Base-by-base conservation (phyloP, 208 protist genomes). In the Leishmania guyanensis region DNA sequence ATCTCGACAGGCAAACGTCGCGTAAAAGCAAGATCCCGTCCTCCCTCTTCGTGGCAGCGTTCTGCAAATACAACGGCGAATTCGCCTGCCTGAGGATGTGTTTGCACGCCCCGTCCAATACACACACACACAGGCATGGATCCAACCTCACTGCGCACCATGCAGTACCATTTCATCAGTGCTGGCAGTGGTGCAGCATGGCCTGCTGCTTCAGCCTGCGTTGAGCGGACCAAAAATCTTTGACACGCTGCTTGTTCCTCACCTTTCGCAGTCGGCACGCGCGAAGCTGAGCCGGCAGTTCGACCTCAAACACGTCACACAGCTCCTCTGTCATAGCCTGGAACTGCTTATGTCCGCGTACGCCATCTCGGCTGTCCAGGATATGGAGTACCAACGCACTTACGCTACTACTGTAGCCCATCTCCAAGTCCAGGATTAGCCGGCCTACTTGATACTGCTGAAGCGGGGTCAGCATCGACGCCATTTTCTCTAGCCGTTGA, bases 231-330 rank as follows among this genome's bases (percentile, higher is more conserved):
- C 85, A 90, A 58, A 85, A 92, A 60, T 84, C 80, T 0, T 71
- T 22, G 3, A 87, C 48, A 56, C 95, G 90, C 16, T 86, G 80
- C 62, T 85, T 77, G 39, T 94, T 80, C 26, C 82, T 81, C 6
- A 86, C 80, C 56, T 89, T 88, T 1, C 95, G 90, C 72, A 95
- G 81, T 46, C 90, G 83, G 16, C 79, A 64, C 36, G 86, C 79
- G 22, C 89, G 84, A 78, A 95, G 69, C 74, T 87, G 81, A 43
- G 84, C 81, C 36, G 92, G 90, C 33, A 88, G 85, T 79, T 97
- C 92, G n/a, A 93, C 92, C 39, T 93, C 90, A 83, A 92, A 98
- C 29, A 89, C 91, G 73, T 93, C 87, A 83, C 95, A 98, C 6
- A 98, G 50, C 69, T 86, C 60, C 78, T 96, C 93, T 8, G 91